phyloP scores from a whole-genome alignment of 2,329 filamentous ascomycete species.

The Tolypocladium tropicale region DNA sequence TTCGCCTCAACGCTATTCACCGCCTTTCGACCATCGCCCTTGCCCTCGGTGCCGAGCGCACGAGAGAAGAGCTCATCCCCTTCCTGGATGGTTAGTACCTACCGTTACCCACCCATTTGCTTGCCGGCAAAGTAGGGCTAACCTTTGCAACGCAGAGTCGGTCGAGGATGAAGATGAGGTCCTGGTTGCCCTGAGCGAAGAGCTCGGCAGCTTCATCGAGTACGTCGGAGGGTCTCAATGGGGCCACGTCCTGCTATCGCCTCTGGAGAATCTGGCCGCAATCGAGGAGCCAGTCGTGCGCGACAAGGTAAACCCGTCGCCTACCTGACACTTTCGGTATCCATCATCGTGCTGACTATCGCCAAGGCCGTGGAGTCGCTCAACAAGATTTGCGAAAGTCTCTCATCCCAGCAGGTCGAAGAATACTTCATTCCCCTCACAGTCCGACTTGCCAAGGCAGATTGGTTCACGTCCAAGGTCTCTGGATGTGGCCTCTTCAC shows the following conservation, averaged over 20 bases:
- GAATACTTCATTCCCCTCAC: conserved; percentile 95
- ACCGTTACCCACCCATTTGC: neutral
- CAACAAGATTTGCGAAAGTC: conserved; percentile 95
- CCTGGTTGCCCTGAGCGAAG: conserved; percentile 90
- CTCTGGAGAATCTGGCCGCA: conserved; percentile 92
- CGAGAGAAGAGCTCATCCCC: conserved; percentile 95
- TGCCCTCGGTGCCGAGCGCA: conserved; percentile 89
- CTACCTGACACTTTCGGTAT: neutral
- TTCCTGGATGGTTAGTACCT: conserved; percentile 82
- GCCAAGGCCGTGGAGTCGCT: conserved; percentile 89
- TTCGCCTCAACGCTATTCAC: conserved; percentile 97
- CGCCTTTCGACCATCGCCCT: conserved; percentile 96
- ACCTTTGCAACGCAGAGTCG: conserved; percentile 55
- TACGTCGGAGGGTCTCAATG: conserved; percentile 92
- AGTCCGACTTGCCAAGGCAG: conserved; percentile 92
- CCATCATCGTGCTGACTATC: conserved; percentile 3
- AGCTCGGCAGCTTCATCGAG: conserved; percentile 93
- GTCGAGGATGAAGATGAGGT: conserved; percentile 99
- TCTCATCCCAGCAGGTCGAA: conserved; percentile 88
- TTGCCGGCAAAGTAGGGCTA: neutral
- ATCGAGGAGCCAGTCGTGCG: conserved; percentile 97
- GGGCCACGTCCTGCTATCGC: conserved; percentile 92
- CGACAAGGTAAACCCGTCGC: conserved; percentile 65
- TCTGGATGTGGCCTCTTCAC: conserved; percentile 95
- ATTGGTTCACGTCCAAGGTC: conserved; percentile 99